phyloP scores from a whole-genome alignment of 208 protist species.

The Trypanosoma avium region DNA sequence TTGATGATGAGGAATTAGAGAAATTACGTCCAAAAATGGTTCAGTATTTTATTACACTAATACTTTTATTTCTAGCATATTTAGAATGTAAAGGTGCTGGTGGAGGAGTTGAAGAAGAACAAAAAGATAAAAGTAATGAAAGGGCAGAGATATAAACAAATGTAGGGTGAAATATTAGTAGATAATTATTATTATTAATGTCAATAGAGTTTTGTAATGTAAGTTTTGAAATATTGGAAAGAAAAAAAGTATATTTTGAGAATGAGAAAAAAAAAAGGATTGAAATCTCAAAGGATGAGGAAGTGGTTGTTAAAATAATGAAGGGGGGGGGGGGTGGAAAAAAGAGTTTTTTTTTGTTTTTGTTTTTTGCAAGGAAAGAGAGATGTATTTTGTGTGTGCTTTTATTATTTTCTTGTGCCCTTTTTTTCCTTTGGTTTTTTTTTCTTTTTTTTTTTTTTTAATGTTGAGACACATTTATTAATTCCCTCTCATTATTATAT shows the following conservation, averaged over 20 bases:
- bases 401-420: no score
- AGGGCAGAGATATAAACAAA: constrained; percentile 2
- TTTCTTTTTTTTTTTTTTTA: constrained; percentile 13
- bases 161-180: neutral
- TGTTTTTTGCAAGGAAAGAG: no score
- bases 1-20: constrained; percentile 87
- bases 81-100: constrained; percentile 50
- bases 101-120: constrained; percentile 34
- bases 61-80: constrained; percentile 56
- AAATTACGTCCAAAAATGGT: constrained; percentile 74
- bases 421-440: constrained; percentile 14
- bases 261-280: no score
- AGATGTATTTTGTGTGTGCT: no score
- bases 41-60: constrained; percentile 56
- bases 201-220: no score
- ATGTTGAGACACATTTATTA: neutral
- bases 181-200: no score
- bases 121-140: constrained; percentile 19
- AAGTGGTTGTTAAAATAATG: no score
- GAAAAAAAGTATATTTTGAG: neutral
- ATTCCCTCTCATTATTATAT: constrained; percentile 12
- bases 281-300: neutral
- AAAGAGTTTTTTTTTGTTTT: constrained; percentile 17
- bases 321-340: neutral
- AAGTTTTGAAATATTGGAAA: neutral